Conservation (phyloP, 768 basidiomycete genomes). For the Boletus eberwhitei region DNA sequence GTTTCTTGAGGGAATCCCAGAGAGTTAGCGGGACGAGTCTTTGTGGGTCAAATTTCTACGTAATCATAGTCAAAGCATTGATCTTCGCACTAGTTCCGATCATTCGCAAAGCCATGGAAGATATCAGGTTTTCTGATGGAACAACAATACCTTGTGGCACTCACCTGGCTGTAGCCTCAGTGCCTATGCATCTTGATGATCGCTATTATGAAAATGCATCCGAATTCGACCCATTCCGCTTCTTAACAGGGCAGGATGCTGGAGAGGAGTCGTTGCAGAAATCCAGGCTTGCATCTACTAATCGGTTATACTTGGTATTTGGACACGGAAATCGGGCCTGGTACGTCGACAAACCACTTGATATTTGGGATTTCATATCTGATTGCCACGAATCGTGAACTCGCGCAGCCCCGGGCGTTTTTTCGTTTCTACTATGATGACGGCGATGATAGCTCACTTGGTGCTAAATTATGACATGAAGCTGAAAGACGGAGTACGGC, state of each 20-base stretch:
- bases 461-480: slow-evolving; percentile 40
- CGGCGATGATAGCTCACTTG: slow-evolving; percentile 39
- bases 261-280: slow-evolving; percentile 23
- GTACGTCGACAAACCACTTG: slow-evolving; percentile 20
- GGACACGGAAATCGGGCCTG: slow-evolving; percentile 35
- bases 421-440: slow-evolving; percentile 40
- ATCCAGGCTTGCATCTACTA: slow-evolving; percentile 30
- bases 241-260: slow-evolving; percentile 27
- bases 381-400: background rate
- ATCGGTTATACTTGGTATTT: slow-evolving; percentile 34
- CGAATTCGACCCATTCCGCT: slow-evolving; percentile 42
- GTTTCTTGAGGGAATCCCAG: slow-evolving; percentile 42
- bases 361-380: background rate
- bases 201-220: slow-evolving; percentile 41
- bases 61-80: background rate
- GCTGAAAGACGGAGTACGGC: slow-evolving; percentile 34
- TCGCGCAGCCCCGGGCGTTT: slow-evolving; percentile 39
- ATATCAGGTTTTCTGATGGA: slow-evolving; percentile 34
- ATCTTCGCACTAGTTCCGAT: slow-evolving; percentile 26
- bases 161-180: slow-evolving; percentile 30
- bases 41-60: slow-evolving; percentile 21
- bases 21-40: slow-evolving; percentile 34
- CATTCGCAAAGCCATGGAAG: slow-evolving; percentile 34
- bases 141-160: slow-evolving; percentile 39
- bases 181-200: slow-evolving; percentile 39